Evolutionary conservation across 352 stramenopile genomes (phyloP).

Genomic region (Pythium apleroticum): DNA sequence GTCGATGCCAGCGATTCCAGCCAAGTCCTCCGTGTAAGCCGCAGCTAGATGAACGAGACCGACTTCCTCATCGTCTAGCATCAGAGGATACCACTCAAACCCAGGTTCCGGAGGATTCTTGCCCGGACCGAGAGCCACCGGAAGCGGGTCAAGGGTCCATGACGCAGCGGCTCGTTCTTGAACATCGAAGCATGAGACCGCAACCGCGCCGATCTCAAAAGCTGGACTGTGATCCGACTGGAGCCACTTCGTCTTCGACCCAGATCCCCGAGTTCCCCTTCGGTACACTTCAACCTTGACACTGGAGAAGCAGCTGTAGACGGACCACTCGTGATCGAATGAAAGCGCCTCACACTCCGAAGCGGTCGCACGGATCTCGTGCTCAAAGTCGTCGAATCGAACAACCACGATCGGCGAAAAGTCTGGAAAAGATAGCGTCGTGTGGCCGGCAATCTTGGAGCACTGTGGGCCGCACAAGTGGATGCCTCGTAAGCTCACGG

Average conservation of each 20-base stretch:
- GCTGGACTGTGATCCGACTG: slow-evolving; percentile 17
- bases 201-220: slow-evolving; percentile 10
- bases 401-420: slow-evolving; percentile 30
- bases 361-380: slow-evolving; percentile 26
- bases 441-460: slow-evolving; percentile 32
- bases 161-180: slow-evolving; percentile 26
- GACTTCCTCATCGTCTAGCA: slow-evolving; percentile 32
- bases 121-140: slow-evolving; percentile 25
- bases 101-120: slow-evolving; percentile 15
- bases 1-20: slow-evolving; percentile 20
- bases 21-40: slow-evolving; percentile 31
- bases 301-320: slow-evolving; percentile 31
- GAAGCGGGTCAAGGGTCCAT: slow-evolving; percentile 28
- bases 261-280: slow-evolving; percentile 10
- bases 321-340: slow-evolving; percentile 34
- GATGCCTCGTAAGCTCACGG: slow-evolving; percentile 27
- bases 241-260: slow-evolving; percentile 17
- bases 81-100: slow-evolving; percentile 30
- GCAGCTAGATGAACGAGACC: slow-evolving; percentile 29
- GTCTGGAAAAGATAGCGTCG: slow-evolving; percentile 21
- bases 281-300: slow-evolving; percentile 32
- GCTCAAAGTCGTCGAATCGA: slow-evolving; percentile 30
- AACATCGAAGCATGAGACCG: slow-evolving; percentile 32
- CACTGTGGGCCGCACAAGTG: slow-evolving; percentile 35
- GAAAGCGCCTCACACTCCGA: slow-evolving; percentile 18